Conservation (phyloP, 768 basidiomycete genomes). For the Mycena kentingensis region DNA sequence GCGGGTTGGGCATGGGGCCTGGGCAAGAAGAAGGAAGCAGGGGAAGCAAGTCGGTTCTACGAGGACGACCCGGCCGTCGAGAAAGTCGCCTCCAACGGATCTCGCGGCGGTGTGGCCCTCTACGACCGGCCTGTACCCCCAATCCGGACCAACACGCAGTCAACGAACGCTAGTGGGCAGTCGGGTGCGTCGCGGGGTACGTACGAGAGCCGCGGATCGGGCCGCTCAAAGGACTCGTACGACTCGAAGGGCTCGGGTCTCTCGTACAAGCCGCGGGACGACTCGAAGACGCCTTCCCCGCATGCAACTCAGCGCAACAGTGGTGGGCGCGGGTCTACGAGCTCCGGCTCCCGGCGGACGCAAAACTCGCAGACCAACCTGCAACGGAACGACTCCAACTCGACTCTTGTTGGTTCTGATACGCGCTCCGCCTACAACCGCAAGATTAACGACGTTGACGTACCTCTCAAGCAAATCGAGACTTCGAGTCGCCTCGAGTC, state of each 20-base stretch:
- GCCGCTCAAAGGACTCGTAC: constrained; percentile 4
- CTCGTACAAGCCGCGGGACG: constrained; percentile 33
- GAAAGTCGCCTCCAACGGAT: constrained; percentile 4
- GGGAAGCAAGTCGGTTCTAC: constrained; percentile 32
- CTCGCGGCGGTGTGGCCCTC: constrained; percentile 34
- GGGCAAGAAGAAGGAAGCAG: constrained; percentile 55
- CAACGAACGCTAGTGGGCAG: constrained; percentile 36
- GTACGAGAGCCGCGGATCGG: constrained; percentile 11
- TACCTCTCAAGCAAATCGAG: constrained; percentile 54
- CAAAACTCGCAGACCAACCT: constrained; percentile 37
- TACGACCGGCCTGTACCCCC: constrained; percentile 40
- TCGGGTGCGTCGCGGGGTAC: constrained; percentile 11
- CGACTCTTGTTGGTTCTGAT: constrained; percentile 63
- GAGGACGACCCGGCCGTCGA: constrained; percentile 19
- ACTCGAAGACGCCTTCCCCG: constrained; percentile 33
- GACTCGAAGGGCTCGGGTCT: constrained; percentile 21
- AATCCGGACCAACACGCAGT: constrained; percentile 41
- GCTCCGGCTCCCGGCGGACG: constrained; percentile 17
- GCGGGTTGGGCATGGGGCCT: constrained; percentile 63
- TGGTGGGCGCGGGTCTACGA: constrained; percentile 30
- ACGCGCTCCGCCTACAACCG: constrained; percentile 58
- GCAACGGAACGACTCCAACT: constrained; percentile 63
- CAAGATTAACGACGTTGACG: constrained; percentile 66
- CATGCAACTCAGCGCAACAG: constrained; percentile 26
- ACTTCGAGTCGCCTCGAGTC: constrained; percentile 62